These are phyloP conservation scores for Luffa acutangula DNA, from an alignment of 306 rosid species.

Conservation along the genomic window DNA sequence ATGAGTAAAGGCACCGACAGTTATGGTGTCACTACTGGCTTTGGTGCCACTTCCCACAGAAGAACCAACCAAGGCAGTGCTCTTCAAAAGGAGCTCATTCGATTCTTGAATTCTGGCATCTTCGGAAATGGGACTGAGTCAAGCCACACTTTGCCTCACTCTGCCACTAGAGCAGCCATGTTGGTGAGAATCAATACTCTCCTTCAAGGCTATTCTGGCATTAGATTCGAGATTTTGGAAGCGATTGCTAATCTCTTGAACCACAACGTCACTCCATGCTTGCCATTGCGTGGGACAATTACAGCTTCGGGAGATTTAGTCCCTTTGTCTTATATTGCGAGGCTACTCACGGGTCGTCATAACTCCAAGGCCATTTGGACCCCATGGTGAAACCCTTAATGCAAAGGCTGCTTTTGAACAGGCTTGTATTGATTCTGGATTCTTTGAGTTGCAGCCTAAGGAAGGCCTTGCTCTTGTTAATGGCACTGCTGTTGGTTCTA, in stretches of 20 bases:
- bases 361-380: neutral
- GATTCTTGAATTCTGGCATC: no score
- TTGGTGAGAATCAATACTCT: neutral
- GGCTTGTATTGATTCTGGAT: neutral
- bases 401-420: neutral
- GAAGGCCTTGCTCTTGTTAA: neutral
- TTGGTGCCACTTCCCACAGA: neutral
- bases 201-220: neutral
- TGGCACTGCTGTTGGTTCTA: neutral
- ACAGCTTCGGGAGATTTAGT: neutral
- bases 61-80: neutral
- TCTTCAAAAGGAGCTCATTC: neutral
- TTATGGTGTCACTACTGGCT: neutral
- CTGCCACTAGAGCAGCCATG: neutral
- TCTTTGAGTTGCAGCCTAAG: neutral
- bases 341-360: neutral
- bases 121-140: no score
- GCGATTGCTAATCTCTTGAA: neutral
- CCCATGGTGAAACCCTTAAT: neutral
- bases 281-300: neutral
- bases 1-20: neutral
- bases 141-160: no score
- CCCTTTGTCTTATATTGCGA: neutral
- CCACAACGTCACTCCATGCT: neutral
- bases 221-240: neutral